Percentiles rank a stretch among this genome's conserved stretches.
Evolutionary conservation across 108 stramenopile species (phyloP).

Genomic region (Craspedostauros australis): DNA sequence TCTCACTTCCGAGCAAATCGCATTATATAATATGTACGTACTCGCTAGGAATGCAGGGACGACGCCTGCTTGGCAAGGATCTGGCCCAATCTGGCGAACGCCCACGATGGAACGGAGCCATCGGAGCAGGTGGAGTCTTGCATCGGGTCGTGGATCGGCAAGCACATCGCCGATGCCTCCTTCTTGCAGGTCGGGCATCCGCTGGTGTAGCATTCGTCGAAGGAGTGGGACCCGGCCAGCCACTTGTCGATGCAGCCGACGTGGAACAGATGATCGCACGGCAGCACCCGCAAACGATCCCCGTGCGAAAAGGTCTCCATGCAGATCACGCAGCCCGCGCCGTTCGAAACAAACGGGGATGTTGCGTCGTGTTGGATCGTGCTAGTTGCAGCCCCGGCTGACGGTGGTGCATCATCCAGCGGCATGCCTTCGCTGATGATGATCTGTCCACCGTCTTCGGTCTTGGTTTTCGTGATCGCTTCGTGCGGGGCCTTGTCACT

Average conservation of each 20-base stretch:
- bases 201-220: constrained; percentile 43
- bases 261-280: constrained; percentile 83
- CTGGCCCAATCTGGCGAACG: constrained; percentile 48
- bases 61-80: constrained; percentile 34
- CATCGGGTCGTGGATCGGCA: not conserved
- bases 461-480: constrained; percentile 1
- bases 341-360: not conserved
- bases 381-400: not conserved
- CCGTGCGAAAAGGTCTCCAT: constrained; percentile 64
- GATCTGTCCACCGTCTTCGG: not conserved
- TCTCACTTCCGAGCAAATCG: no score
- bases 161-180: not conserved
- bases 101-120: constrained; percentile 67
- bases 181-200: constrained; percentile 80
- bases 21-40: no score
- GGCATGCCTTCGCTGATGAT: not conserved
- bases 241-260: constrained; percentile 75
- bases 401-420: not conserved
- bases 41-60: no score
- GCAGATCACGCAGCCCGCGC: constrained; percentile 66
- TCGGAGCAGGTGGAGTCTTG: constrained; percentile 4
- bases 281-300: constrained; percentile 74
- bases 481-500: constrained; percentile 8
- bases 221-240: constrained; percentile 46
- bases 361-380: not conserved